Base-by-base conservation (phyloP, 495 filamentous ascomycete species). In the Hypoxylon fragiforme region DNA sequence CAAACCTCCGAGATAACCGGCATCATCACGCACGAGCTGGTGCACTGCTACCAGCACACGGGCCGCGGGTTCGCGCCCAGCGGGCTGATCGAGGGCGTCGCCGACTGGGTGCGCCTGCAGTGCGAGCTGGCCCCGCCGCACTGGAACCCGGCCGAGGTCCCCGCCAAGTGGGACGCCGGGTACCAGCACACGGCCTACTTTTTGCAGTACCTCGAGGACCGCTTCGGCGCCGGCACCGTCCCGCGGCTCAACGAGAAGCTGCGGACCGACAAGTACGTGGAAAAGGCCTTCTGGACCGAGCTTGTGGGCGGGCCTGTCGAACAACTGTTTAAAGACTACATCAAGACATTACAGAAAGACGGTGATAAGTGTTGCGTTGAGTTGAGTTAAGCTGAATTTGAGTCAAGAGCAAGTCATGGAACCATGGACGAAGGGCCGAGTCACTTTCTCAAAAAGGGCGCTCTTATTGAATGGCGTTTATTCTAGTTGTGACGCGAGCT, bases 181-280 rank as follows among this genome's bases (percentile, higher is more conserved):
- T 98, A 98, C 74, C 85, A 96, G 77, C 81, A 87, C 61, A 98
- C 94, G 14, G 94, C 84, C 3, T 98, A 88, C 67, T 97, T 98
- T 65, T 71, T 98, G 43, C 83, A 94, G 32, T 89, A 86, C 74
- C 69, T 90, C 44, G 82, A 88, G 67, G 41, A 67, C 8, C 68
- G 76, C 36, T 87, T 85, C 65, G 91, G 90, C 0, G 60, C 64
- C 36, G 91, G 89, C 3, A 86, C 83, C 1, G 79, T 96, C n/a
- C 80, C 80, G 24, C 75, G 74, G 64, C 59, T 96, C 20, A 96
- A 96, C 72, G 87, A 86, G 54, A 74, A 82, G 42, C 66, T 94
- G 60, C 75, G 83, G 32, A 73, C 72, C 13, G 66, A 68, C 35
- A 71, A 73, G 52, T 87, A 89, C 66, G 72, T 80, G 9, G 77